Percentiles rank a stretch among this genome's conserved stretches.
Evolutionary conservation across 345 rosid species (phyloP).

Genomic region (Moringa oleifera): DNA sequence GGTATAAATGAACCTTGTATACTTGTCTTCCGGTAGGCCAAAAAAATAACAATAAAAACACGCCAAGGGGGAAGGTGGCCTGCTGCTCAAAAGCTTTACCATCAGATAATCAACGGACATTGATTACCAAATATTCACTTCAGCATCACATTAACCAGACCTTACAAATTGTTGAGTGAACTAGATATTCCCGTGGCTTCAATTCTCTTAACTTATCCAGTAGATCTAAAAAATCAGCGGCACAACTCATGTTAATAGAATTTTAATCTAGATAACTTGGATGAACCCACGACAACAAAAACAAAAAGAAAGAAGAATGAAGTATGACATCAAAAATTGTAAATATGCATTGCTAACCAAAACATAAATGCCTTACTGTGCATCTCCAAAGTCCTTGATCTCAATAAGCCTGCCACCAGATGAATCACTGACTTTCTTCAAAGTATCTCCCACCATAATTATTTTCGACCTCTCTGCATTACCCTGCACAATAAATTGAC

Average conservation of each 20-base stretch:
- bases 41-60: too few species aligned
- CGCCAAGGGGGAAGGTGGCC: not conserved
- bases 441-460: constrained; percentile 81
- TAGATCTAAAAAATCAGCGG: too few species aligned
- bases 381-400: constrained; percentile 55
- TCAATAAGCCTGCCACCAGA: constrained; percentile 46
- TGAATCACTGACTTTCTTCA: constrained; percentile 61
- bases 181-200: not conserved
- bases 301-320: too few species aligned
- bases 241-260: too few species aligned
- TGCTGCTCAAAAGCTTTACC: too few species aligned
- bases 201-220: not conserved
- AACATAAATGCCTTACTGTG: constrained; percentile 38
- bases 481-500: constrained; percentile 35
- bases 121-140: not conserved
- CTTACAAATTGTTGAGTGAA: not conserved
- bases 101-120: not conserved
- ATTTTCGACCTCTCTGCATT: constrained; percentile 91
- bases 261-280: too few species aligned
- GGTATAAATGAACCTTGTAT: too few species aligned
- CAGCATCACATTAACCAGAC: not conserved
- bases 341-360: not conserved
- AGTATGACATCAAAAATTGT: too few species aligned
- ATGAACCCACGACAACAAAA: too few species aligned
- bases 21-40: too few species aligned